Evolutionary conservation across 495 filamentous ascomycete species (phyloP).

Genomic region (Penicillium pancosmium): DNA sequence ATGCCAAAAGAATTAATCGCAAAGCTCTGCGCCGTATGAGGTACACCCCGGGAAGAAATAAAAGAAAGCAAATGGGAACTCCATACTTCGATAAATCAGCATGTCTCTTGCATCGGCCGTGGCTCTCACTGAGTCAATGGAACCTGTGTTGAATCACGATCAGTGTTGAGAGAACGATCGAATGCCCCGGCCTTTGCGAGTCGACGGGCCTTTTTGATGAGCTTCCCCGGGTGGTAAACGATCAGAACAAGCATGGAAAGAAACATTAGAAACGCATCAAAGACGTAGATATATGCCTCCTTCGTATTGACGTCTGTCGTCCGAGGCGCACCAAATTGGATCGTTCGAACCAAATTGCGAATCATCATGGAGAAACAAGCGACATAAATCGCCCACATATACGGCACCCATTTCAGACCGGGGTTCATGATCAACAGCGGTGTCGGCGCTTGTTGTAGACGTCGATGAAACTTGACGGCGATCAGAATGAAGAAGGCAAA

Average conservation of each 20-base stretch:
- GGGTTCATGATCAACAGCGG: constrained; percentile 15
- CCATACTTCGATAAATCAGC: background rate
- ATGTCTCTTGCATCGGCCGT: background rate
- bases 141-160: constrained; percentile 14
- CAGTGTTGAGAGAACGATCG: constrained; percentile 4
- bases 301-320: constrained; percentile 27
- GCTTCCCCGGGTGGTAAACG: constrained; percentile 37
- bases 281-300: constrained; percentile 45
- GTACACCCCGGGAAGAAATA: background rate
- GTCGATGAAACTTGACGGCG: constrained; percentile 30
- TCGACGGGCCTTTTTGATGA: constrained; percentile 30
- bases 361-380: constrained; percentile 41
- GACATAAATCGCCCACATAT: constrained; percentile 44
- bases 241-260: constrained; percentile 27
- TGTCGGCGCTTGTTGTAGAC: constrained; percentile 13
- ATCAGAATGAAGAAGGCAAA: constrained; percentile 34
- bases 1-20: background rate
- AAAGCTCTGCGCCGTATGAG: no score
- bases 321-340: constrained; percentile 39
- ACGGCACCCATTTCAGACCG: constrained; percentile 27
- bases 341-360: constrained; percentile 43
- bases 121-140: constrained; percentile 23
- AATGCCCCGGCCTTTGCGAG: constrained; percentile 16
- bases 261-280: constrained; percentile 41
- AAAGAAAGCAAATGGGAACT: background rate